Conservation (phyloP, 2,329 filamentous ascomycete genomes). For the Fusarium luffae region DNA sequence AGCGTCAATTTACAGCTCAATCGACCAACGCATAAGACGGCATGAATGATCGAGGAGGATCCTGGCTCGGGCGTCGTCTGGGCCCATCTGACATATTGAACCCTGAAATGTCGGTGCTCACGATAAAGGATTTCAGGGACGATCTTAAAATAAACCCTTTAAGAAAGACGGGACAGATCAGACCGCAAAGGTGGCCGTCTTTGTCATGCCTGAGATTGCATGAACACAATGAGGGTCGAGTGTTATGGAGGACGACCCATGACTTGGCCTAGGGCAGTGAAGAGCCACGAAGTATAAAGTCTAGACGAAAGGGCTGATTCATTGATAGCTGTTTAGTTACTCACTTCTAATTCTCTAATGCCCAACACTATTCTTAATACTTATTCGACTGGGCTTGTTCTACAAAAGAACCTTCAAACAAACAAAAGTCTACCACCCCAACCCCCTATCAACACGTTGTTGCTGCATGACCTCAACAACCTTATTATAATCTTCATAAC, state of each 20-base stretch:
- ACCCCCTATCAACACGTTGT: background rate
- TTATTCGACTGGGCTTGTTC: background rate
- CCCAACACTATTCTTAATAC: background rate
- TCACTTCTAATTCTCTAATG: background rate
- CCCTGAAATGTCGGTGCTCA: slow-evolving; percentile 4
- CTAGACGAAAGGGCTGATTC: background rate
- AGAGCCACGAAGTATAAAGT: slow-evolving; percentile 29
- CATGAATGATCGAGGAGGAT: slow-evolving; percentile 20
- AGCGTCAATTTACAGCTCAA: slow-evolving; percentile 3
- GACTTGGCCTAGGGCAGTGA: slow-evolving; percentile 2
- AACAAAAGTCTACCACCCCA: background rate
- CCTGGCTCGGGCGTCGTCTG: slow-evolving; percentile 28
- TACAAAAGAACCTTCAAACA: background rate
- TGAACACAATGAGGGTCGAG: slow-evolving; percentile 16
- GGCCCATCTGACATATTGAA: slow-evolving; percentile 18
- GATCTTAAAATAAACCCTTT: slow-evolving; percentile 15
- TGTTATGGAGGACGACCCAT: slow-evolving; percentile 8
- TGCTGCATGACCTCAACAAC: background rate
- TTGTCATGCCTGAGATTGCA: slow-evolving; percentile 20
- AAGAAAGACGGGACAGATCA: background rate
- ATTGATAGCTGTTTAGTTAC: background rate
- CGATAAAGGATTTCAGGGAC: background rate
- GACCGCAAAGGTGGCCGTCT: background rate
- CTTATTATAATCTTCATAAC: background rate
- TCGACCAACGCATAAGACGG: slow-evolving; percentile 28